Evolutionary conservation across 2,329 filamentous ascomycete genomes (phyloP), one percentile per base, ranked within the genome.

Genomic region (Ophiostoma quercus): DNA sequence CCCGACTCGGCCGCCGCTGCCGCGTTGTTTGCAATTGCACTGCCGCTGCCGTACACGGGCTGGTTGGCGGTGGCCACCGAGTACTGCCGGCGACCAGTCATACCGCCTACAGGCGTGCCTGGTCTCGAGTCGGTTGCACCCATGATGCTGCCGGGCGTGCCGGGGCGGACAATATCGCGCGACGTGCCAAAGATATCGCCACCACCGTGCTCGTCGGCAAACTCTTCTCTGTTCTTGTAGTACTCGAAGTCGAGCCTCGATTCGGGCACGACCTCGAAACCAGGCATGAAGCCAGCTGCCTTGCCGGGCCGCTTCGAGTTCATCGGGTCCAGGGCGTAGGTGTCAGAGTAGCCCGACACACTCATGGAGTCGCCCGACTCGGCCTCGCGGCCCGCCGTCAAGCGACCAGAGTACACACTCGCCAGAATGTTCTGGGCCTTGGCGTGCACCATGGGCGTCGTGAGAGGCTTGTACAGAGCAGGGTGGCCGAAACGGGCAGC

Each of bases 371-470:
- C 84, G 70, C 84, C 82, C 0, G 84, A 82, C n/a, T 83, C 84
- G 1, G 83, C 84, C 34, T 87, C 85, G 37, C 88, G 84, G 1
- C 87, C 86, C 70, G 92, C 89, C 2, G 84, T 85, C 32, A 96
- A 80, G 4, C 94, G 89, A 12, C 94, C 94, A 32, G 88, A 88
- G 78, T 97, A 97, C 67, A 99, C 85, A 62, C 91, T 87, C n/a
- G 90, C 89, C 11, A 99, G 84, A 57, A 95, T 85, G 71, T 95
- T 93, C 75, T 95, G 92, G 2, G 92, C 92, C 79, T 91, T 96
- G 69, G 92, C 90, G 75, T 96, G 90, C 3, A 98, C 94, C 94
- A 98, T 97, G 2, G 94, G 94, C 0, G 93, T 96, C 75, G 94
- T 94, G 25, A 98, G 84, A 3, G 91, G 90, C 78, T 91, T 91